Conservation (phyloP, 2,329 filamentous ascomycete genomes). For the Botrytis cinerea region DNA sequence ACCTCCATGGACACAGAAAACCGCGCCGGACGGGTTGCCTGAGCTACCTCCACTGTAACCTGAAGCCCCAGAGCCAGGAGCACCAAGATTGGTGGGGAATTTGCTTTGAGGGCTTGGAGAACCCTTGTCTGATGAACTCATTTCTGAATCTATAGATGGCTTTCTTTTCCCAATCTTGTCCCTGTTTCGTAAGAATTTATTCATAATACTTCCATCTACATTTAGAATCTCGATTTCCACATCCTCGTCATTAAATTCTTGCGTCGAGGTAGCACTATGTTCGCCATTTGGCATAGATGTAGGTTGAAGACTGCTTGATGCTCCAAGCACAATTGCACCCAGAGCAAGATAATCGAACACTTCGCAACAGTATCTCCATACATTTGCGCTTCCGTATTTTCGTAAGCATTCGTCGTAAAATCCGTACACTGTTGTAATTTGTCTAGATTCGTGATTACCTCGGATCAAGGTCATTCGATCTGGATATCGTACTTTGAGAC, state of each 20-base stretch:
- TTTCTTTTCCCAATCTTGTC: conserved; percentile 33
- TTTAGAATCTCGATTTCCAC: conserved; percentile 94
- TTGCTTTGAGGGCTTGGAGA: conserved; percentile 38
- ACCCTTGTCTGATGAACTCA: conserved; percentile 41
- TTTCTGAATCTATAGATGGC: conserved; percentile 45
- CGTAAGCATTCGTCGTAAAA: conserved; percentile 97
- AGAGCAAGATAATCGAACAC: conserved; percentile 99
- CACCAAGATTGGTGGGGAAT: conserved; percentile 60
- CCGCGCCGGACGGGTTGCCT: conserved; percentile 74
- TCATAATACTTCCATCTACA: conserved; percentile 76
- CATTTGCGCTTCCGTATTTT: conserved; percentile 95
- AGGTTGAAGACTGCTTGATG: conserved; percentile 63
- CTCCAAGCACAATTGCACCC: conserved; percentile 93
- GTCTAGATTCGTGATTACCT: conserved; percentile 92
- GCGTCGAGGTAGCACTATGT: conserved; percentile 48
- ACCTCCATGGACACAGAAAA: conserved; percentile 94
- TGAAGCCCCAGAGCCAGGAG: conserved; percentile 78
- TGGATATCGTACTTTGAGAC: conserved; percentile 94
- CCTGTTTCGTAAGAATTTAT: conserved; percentile 62
- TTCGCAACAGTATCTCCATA: conserved; percentile 96
- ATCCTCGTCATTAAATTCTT: conserved; percentile 63
- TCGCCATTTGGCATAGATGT: conserved; percentile 45
- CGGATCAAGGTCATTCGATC: conserved; percentile 95
- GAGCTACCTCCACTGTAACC: conserved; percentile 64
- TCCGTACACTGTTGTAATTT: conserved; percentile 96